phyloP scores from a whole-genome alignment of 2,329 filamentous ascomycete species.

The Alternaria hordeiaustralica region DNA sequence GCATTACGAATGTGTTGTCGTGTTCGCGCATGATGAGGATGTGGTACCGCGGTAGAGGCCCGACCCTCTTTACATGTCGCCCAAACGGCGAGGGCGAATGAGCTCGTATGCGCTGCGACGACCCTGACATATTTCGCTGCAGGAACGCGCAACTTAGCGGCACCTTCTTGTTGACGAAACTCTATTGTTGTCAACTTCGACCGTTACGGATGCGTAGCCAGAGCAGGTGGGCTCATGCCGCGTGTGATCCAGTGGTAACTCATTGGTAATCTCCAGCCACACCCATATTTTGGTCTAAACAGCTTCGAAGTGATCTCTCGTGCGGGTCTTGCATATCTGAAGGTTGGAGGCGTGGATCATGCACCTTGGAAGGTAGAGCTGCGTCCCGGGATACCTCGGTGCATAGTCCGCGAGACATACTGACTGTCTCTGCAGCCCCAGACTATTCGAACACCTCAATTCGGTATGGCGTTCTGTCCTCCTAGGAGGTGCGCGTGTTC shows the following conservation, averaged over 20 bases:
- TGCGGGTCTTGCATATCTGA: background rate
- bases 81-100: background rate
- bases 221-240: background rate
- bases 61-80: background rate
- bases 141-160: background rate
- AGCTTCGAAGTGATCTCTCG: background rate
- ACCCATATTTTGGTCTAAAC: background rate
- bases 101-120: background rate
- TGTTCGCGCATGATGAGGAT: background rate
- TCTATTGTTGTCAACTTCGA: background rate
- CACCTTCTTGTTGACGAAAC: background rate
- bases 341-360: background rate
- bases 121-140: background rate
- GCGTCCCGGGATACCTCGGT: background rate
- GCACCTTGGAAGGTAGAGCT: background rate
- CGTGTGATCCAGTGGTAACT: background rate
- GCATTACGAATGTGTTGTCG: background rate
- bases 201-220: background rate
- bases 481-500: too few species aligned
- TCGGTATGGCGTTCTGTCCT: background rate
- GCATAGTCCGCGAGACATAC: background rate
- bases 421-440: background rate
- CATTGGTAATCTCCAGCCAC: too few species aligned
- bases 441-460: background rate
- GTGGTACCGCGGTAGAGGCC: background rate